phyloP scores from a whole-genome alignment of 257 asterid species.

The Jacaranda mimosifolia region DNA sequence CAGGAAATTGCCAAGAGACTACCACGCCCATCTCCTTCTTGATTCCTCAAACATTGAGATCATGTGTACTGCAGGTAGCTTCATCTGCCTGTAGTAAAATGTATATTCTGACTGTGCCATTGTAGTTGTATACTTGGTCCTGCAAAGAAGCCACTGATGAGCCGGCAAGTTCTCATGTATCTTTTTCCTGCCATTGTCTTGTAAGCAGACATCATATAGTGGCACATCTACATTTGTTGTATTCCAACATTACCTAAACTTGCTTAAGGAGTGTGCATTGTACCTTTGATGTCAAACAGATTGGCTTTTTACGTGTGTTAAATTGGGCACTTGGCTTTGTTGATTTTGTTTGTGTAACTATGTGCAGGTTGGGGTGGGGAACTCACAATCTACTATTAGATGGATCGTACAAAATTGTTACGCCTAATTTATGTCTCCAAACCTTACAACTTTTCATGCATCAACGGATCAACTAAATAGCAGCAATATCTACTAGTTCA shows the following conservation, averaged over 20 bases:
- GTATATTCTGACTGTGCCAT: conserved; percentile 46
- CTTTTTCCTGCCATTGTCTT: conserved; percentile 17
- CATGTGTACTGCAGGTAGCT: conserved; percentile 39
- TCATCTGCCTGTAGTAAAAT: conserved; percentile 45
- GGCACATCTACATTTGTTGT: conserved; percentile 17
- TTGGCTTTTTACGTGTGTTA: neutral
- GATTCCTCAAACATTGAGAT: conserved; percentile 33
- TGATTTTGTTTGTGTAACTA: no score
- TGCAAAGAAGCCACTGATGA: neutral
- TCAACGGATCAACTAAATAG: no score
- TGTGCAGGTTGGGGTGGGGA: no score
- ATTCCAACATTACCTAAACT: neutral
- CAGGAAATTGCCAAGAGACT: conserved; percentile 89
- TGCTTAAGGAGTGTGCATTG: neutral
- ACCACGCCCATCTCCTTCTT: conserved; percentile 73
- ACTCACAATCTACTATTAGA: no score
- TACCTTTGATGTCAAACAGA: conserved; percentile 20
- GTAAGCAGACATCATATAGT: conserved; percentile 20
- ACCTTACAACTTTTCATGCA: no score
- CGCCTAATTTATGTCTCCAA: no score
- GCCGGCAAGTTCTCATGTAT: neutral
- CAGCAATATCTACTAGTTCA: no score
- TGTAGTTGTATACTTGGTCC: conserved; percentile 11
- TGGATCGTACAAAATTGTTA: no score
- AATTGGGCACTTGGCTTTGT: neutral